Percentiles rank a stretch among this genome's conserved stretches.
Evolutionary conservation across 306 rosid species (phyloP).

Genomic region (Ochetophila trinervis): DNA sequence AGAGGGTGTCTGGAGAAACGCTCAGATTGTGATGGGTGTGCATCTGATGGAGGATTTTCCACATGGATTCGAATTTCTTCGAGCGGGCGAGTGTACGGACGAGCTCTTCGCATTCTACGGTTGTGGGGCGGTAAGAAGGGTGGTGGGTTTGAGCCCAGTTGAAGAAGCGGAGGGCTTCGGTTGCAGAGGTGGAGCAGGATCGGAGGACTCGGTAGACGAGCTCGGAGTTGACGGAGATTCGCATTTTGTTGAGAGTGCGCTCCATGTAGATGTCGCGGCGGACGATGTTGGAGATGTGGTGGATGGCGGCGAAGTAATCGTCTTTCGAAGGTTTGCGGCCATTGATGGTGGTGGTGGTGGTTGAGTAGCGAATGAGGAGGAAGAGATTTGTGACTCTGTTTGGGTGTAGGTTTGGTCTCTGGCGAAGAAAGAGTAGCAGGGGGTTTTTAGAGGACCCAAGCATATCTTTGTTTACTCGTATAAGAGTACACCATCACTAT

Average conservation of each 20-base stretch:
- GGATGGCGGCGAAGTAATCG: slow-evolving; percentile 79
- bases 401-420: not conserved
- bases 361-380: slow-evolving; percentile 7
- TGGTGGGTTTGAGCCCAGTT: slow-evolving; percentile 71
- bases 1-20: slow-evolving; percentile 58
- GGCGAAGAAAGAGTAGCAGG: slow-evolving; percentile 12
- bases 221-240: slow-evolving; percentile 65
- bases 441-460: slow-evolving; percentile 14
- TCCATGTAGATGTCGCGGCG: slow-evolving; percentile 90
- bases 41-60: slow-evolving; percentile 68
- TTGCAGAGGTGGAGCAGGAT: slow-evolving; percentile 53
- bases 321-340: slow-evolving; percentile 39
- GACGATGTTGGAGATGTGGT: slow-evolving; percentile 79
- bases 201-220: slow-evolving; percentile 90
- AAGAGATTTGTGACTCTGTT: slow-evolving; percentile 4
- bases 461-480: not conserved
- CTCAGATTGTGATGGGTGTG: slow-evolving; percentile 38
- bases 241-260: slow-evolving; percentile 90
- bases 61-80: slow-evolving; percentile 72
- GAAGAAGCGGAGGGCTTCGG: slow-evolving; percentile 81
- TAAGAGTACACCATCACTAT: too few species aligned
- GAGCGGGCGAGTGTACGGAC: slow-evolving; percentile 58
- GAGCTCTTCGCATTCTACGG: slow-evolving; percentile 85
- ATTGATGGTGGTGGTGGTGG: slow-evolving; percentile 3
- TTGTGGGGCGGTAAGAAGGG: slow-evolving; percentile 65